Evolutionary conservation across 257 asterid genomes (phyloP), one percentile per base, ranked within the genome.

Genomic region (Osmanthus fragrans): DNA sequence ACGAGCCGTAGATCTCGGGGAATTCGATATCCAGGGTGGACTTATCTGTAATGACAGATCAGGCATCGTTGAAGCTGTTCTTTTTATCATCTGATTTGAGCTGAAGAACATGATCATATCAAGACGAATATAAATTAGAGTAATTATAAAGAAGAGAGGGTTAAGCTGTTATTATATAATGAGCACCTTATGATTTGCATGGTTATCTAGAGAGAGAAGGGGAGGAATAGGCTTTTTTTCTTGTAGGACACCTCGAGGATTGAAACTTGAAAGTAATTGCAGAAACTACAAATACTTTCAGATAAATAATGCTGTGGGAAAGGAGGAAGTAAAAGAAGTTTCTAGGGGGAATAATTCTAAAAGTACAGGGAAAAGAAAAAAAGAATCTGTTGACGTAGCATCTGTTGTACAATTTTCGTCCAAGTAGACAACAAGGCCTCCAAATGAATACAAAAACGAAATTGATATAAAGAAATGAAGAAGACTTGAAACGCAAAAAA

Each of bases 21-120:
- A 70, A 70, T 33, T 58, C 7, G 82, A 72, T 8, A 54, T 49
- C 0, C 88, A 75, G 10, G 91, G 92, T 3, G 89, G 89, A 42
- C 97, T 84, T 86, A 91, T 91, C 81, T 93, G 96, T 56, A 91
- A 80, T 4, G 96, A 91, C 82, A 91, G 97, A 85, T 93, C 97
- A 9, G 97, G 92, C 56, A 82, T 64, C 11, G 68, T 47, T 12
- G 66, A 56, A 56, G 66, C 71, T 37, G 47, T 39, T 9, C 66
- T 86, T 60, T 64, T 79, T 13, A 58, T 8, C 89, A 83, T 85
- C 23, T 73, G 73, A 79, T 75, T 83, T 72, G 84, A 77, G 82
- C 76, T 80, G 30, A 75, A 72, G 73, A 83, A 82, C 88, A 78
- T 72, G 9, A 21, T 77, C 66, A n/a, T 23, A 21, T 21, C 16